Conservation (phyloP, 495 filamentous ascomycete genomes). For the Annulohypoxylon nitens region DNA sequence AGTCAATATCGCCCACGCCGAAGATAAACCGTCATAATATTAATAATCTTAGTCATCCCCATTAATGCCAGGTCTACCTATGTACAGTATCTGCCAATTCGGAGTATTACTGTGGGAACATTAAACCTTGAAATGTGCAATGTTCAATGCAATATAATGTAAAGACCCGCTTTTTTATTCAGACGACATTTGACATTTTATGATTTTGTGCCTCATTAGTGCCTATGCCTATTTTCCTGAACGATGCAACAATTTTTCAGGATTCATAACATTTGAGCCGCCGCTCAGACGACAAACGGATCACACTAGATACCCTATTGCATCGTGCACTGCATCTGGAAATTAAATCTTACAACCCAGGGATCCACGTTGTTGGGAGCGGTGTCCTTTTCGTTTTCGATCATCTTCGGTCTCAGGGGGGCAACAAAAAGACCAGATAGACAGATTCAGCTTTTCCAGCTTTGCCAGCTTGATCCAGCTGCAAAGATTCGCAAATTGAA, state of each 20-base stretch:
- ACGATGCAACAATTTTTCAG: not conserved
- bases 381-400: not conserved
- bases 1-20: conserved; percentile 6
- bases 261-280: conserved; percentile 2
- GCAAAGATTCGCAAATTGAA: conserved; percentile 39
- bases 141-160: not conserved
- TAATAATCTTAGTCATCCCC: not conserved
- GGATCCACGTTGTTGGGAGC: conserved; percentile 32
- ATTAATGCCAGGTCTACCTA: not conserved
- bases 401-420: conserved; percentile 28
- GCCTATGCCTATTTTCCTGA: conserved; percentile 18
- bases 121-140: not conserved
- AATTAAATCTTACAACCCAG: conserved; percentile 38
- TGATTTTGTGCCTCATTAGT: conserved; percentile 21
- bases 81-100: too few relatives aligned
- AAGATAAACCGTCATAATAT: conserved; percentile 8
- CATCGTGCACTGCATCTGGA: conserved; percentile 29
- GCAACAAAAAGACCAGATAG: conserved; percentile 21
- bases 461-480: not conserved
- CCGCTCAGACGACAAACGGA: conserved; percentile 7
- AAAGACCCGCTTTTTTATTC: conserved; percentile 39
- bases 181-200: conserved; percentile 42
- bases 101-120: not conserved
- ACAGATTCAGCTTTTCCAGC: conserved; percentile 10
- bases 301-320: conserved; percentile 12